Evolutionary conservation across 2,329 filamentous ascomycete genomes (phyloP).

Genomic region (Helotiales sp.): DNA sequence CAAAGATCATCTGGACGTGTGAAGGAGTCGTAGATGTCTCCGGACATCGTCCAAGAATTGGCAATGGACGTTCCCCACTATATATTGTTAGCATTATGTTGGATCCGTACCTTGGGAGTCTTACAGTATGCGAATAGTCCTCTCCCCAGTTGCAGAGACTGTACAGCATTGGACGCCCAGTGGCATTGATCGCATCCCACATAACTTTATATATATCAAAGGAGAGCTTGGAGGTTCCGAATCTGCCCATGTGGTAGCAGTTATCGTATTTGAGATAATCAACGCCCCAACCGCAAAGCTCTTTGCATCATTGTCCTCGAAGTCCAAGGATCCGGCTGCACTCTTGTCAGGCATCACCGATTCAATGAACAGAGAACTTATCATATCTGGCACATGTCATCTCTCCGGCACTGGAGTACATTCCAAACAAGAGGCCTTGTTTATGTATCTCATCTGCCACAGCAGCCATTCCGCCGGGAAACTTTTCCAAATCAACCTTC

Average conservation of each 20-base stretch:
- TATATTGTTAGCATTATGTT: not conserved
- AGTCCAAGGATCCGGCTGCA: constrained; percentile 25
- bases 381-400: constrained; percentile 32
- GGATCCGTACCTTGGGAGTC: not conserved
- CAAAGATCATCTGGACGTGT: constrained; percentile 26
- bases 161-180: constrained; percentile 35
- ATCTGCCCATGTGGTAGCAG: constrained; percentile 52
- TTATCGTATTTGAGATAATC: constrained; percentile 55
- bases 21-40: constrained; percentile 37
- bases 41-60: constrained; percentile 42
- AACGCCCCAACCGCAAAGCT: constrained; percentile 51
- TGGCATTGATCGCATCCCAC: constrained; percentile 33
- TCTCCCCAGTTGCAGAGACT: constrained; percentile 47
- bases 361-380: not conserved
- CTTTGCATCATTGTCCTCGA: constrained; percentile 50
- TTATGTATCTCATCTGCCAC: constrained; percentile 41
- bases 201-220: constrained; percentile 33
- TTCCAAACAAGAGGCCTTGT: constrained; percentile 42
- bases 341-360: not conserved
- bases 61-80: constrained; percentile 39
- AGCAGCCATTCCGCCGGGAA: constrained; percentile 43
- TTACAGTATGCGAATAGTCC: constrained; percentile 38
- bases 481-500: constrained; percentile 37
- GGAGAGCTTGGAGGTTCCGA: constrained; percentile 35
- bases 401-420: constrained; percentile 40